Percentiles rank a stretch among this genome's conserved stretches.
These are phyloP conservation scores for Boletus sp. DNA, from an alignment of 768 basidiomycete genomes.

Conservation along the genomic window DNA sequence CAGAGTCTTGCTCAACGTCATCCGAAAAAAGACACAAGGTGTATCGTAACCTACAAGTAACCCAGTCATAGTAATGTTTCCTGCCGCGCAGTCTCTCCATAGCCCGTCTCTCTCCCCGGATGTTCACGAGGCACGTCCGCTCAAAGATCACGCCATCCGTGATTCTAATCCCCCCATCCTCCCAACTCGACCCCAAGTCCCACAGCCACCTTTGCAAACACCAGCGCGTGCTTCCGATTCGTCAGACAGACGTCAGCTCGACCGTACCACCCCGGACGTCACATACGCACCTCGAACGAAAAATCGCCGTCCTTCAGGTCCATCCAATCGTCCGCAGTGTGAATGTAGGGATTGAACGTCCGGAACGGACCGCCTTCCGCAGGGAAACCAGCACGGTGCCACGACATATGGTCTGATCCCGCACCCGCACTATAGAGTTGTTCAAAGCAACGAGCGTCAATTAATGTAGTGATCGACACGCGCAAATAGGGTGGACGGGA, in stretches of 20 bases:
- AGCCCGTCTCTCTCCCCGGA: no score
- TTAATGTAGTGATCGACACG: background rate
- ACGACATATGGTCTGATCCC: slow-evolving; percentile 41
- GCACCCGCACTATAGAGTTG: background rate
- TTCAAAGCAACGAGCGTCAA: background rate
- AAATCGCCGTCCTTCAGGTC: slow-evolving; percentile 36
- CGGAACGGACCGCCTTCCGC: slow-evolving; percentile 42
- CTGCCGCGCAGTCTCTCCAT: no score
- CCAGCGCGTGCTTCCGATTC: slow-evolving; percentile 23
- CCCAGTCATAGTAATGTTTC: no score
- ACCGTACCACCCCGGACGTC: background rate
- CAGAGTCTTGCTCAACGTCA: no score
- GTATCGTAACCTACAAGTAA: no score
- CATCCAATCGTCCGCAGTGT: slow-evolving; percentile 30
- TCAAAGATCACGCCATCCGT: background rate
- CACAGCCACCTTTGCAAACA: no score
- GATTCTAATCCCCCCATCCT: slow-evolving; percentile 14
- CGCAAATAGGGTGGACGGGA: background rate
- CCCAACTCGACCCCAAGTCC: slow-evolving; percentile 55
- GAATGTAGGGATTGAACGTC: slow-evolving; percentile 43
- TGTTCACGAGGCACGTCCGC: no score
- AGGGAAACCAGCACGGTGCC: slow-evolving; percentile 43
- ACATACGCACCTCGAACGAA: slow-evolving; percentile 26
- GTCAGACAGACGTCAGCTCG: background rate
- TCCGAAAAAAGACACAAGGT: no score